Conservation (phyloP, 2,329 filamentous ascomycete species). For the Penicillium sp. region DNA sequence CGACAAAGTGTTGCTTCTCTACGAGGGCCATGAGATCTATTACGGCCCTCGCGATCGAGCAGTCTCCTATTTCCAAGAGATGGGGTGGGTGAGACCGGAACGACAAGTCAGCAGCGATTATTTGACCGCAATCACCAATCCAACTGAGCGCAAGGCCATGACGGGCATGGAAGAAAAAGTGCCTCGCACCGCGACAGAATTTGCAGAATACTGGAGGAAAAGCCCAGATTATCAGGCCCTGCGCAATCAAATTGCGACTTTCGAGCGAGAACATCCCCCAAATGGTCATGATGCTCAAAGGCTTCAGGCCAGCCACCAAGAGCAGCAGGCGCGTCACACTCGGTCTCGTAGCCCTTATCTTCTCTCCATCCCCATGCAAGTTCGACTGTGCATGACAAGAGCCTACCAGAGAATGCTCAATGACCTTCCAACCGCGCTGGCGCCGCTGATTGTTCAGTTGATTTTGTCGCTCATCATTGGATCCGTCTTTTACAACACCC, state of each 20-base stretch:
- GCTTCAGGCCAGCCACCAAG: constrained; percentile 35
- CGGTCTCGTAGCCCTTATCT: constrained; percentile 65
- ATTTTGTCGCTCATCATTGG: constrained; percentile 73
- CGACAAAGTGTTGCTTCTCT: constrained; percentile 70
- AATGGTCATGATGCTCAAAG: constrained; percentile 26
- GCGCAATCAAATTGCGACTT: constrained; percentile 31
- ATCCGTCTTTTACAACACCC: constrained; percentile 76
- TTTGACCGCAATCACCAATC: constrained; percentile 65
- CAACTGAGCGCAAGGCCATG: constrained; percentile 54
- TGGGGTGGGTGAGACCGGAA: constrained; percentile 65
- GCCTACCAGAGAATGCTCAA: constrained; percentile 71
- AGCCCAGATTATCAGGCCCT: constrained; percentile 30
- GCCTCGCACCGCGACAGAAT: constrained; percentile 66
- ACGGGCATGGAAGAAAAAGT: constrained; percentile 59
- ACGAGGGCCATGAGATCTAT: constrained; percentile 74
- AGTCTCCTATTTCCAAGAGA: constrained; percentile 62
- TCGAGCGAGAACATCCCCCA: constrained; percentile 36
- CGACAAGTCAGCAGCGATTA: constrained; percentile 68
- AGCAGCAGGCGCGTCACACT: constrained; percentile 38
- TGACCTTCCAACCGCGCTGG: constrained; percentile 69
- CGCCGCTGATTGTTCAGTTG: constrained; percentile 63
- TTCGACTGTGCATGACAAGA: constrained; percentile 74
- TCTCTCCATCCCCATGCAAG: constrained; percentile 69
- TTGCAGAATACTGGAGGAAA: constrained; percentile 49
- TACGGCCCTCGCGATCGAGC: constrained; percentile 62